phyloP scores from a whole-genome alignment of 2,329 filamentous ascomycete genomes.

The Cryphonectria radicalis region DNA sequence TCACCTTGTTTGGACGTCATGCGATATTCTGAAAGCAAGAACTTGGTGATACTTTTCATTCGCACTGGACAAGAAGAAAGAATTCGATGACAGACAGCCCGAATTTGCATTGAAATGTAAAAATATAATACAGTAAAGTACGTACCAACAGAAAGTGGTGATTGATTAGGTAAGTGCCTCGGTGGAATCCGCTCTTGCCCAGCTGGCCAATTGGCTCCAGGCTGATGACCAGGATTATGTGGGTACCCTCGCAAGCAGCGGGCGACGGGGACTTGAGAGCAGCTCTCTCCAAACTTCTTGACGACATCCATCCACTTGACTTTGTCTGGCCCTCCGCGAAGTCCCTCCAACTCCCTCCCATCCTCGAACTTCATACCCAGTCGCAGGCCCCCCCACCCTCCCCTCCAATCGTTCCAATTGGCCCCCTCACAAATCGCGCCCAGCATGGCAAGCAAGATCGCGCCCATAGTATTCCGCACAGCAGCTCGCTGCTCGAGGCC shows the following conservation, averaged over 20 bases:
- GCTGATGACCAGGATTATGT: conserved; percentile 11
- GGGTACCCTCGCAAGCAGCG: background rate
- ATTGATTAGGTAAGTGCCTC: background rate
- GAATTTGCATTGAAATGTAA: background rate
- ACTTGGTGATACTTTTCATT: too few species aligned
- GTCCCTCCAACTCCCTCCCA: too few species aligned
- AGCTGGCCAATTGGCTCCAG: background rate
- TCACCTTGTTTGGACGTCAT: too few species aligned
- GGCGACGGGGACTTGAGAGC: background rate
- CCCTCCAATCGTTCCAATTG: conserved; percentile 32
- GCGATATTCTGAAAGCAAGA: background rate
- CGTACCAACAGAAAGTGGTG: background rate
- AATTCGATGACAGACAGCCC: too few species aligned
- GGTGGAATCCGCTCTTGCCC: background rate
- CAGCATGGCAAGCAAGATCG: conserved; percentile 82
- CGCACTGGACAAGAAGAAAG: too few species aligned
- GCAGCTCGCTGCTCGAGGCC: conserved; percentile 57
- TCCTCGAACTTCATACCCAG: background rate
- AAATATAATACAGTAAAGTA: background rate
- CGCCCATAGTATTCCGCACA: conserved; percentile 73
- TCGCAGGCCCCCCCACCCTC: background rate
- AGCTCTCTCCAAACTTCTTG: conserved; percentile 16
- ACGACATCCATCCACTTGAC: conserved; percentile 8
- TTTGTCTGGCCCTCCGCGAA: background rate
- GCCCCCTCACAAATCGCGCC: conserved; percentile 35